Conservation (phyloP, 495 filamentous ascomycete species). For the Xanthoparmelia taractica region DNA sequence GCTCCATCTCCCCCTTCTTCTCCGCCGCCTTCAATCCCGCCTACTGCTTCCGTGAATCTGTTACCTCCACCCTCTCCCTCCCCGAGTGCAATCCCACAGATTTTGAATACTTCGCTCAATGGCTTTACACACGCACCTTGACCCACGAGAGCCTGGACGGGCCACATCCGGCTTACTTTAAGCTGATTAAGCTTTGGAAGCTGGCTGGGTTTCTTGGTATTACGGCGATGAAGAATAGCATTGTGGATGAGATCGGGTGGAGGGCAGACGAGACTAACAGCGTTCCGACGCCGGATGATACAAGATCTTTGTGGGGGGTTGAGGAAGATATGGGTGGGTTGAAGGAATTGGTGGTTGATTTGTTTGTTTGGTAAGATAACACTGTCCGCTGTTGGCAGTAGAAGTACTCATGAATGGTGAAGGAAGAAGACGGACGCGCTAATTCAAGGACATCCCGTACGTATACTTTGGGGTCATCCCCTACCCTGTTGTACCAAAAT, state of each 20-base stretch:
- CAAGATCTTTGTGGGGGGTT: constrained; percentile 32
- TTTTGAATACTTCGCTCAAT: constrained; percentile 40
- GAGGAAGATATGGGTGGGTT: constrained; percentile 22
- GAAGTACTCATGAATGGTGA: not conserved
- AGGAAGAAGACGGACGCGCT: constrained; percentile 41
- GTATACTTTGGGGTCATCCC: no score
- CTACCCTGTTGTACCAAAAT: no score
- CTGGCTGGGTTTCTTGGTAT: constrained; percentile 38
- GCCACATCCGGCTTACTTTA: constrained; percentile 35
- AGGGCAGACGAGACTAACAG: constrained; percentile 39
- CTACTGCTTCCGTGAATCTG: constrained; percentile 39
- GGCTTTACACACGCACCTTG: constrained; percentile 39
- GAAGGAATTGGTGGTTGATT: constrained; percentile 36
- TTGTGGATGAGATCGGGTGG: constrained; percentile 33
- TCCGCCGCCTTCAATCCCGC: constrained; percentile 37
- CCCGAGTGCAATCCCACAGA: constrained; percentile 32
- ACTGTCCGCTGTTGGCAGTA: not conserved
- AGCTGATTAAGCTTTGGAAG: constrained; percentile 39
- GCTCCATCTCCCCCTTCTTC: constrained; percentile 41
- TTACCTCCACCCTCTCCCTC: constrained; percentile 32
- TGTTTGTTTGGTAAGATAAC: constrained; percentile 35
- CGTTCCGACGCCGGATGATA: constrained; percentile 42
- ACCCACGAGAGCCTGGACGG: constrained; percentile 25
- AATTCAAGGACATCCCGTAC: constrained; percentile 31
- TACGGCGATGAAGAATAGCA: constrained; percentile 33